phyloP scores from a whole-genome alignment of 1,284 basidiomycete species.

The Singerocomus rubriflavus region DNA sequence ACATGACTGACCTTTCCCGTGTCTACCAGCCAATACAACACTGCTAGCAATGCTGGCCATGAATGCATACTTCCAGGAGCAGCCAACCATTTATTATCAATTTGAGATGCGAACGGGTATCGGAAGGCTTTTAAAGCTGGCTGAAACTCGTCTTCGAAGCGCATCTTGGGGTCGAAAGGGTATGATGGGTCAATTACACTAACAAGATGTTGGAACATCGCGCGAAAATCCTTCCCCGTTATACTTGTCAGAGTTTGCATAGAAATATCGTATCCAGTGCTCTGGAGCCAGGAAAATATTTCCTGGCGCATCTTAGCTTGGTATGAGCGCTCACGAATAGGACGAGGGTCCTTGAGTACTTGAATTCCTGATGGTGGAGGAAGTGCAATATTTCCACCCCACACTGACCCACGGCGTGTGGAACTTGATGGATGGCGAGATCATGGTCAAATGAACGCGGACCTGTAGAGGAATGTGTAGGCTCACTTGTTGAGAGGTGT shows the following conservation, averaged over 20 bases:
- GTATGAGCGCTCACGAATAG: conserved; percentile 68
- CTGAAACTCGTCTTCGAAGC: conserved; percentile 81
- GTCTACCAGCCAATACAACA: conserved; percentile 85
- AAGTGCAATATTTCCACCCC: conserved; percentile 48
- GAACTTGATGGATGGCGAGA: conserved; percentile 39
- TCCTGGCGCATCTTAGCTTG: conserved; percentile 75
- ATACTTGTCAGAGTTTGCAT: conserved; percentile 68
- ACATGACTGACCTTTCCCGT: conserved; percentile 62
- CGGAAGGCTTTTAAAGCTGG: conserved; percentile 67
- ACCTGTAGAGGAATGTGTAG: conserved; percentile 6
- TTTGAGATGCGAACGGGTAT: conserved; percentile 72
- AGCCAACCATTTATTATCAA: conserved; percentile 81
- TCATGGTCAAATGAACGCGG: conserved; percentile 5
- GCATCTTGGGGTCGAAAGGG: conserved; percentile 50
- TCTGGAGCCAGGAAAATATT: conserved; percentile 64
- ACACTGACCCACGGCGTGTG: conserved; percentile 65
- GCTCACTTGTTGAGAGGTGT: conserved; percentile 73
- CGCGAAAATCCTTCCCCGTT: conserved; percentile 78
- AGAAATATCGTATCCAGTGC: conserved; percentile 61
- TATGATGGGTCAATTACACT: conserved; percentile 68
- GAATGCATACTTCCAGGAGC: conserved; percentile 82
- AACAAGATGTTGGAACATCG: conserved; percentile 78
- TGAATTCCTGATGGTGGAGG: conserved; percentile 49
- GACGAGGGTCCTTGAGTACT: conserved; percentile 65
- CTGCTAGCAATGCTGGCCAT: conserved; percentile 80